These are phyloP conservation scores for Mycena filopes DNA, from an alignment of 768 basidiomycete genomes.

Conservation along the genomic window DNA sequence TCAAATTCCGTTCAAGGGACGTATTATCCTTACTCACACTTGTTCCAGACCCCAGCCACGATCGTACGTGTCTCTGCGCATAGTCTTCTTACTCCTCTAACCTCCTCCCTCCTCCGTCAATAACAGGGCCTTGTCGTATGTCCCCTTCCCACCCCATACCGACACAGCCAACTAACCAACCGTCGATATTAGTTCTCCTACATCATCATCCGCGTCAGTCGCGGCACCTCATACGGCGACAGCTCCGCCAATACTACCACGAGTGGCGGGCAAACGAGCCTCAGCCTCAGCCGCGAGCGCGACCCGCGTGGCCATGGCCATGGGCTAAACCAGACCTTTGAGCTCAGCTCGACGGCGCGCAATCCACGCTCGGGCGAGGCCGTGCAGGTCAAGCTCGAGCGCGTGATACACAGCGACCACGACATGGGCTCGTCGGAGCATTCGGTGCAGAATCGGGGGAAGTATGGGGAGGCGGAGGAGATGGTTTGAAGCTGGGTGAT, in stretches of 20 bases:
- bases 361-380: neutral
- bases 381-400: neutral
- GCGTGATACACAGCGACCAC: neutral
- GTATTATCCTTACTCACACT: neutral
- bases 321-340: neutral
- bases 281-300: neutral
- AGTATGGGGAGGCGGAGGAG: no score
- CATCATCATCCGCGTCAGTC: conserved; percentile 9
- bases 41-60: neutral
- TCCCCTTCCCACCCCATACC: neutral
- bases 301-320: no score
- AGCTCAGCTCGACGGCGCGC: neutral
- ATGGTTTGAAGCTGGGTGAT: no score
- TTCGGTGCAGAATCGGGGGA: no score
- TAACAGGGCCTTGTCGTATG: neutral
- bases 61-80: neutral
- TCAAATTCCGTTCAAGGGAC: neutral
- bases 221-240: neutral
- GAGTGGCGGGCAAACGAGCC: no score
- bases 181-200: conserved; percentile 2
- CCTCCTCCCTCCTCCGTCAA: no score
- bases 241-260: neutral
- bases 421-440: no score
- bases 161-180: neutral
- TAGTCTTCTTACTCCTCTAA: no score